These are phyloP conservation scores for Knoxdaviesia capensis DNA, from an alignment of 2,329 filamentous ascomycete genomes.

Conservation along the genomic window DNA sequence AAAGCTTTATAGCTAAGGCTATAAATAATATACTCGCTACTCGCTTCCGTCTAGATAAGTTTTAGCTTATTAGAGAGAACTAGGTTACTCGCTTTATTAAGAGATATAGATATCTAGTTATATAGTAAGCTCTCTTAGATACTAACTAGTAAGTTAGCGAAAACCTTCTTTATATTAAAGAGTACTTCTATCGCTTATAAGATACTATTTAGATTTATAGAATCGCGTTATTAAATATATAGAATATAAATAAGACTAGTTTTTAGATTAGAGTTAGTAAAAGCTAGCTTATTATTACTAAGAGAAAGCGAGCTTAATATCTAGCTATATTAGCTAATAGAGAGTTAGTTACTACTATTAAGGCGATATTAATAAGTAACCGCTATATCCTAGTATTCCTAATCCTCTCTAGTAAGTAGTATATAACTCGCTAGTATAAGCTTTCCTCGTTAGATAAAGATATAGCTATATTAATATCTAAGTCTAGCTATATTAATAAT, in stretches of 20 bases:
- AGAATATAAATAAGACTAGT: slow-evolving; percentile 2
- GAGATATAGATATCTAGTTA: background rate
- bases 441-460: background rate
- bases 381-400: background rate
- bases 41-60: background rate
- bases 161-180: background rate
- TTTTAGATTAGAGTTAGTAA: background rate
- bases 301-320: background rate
- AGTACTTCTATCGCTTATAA: background rate
- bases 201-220: background rate
- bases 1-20: background rate
- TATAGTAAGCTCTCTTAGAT: background rate
- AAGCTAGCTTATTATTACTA: background rate
- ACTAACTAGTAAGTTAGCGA: background rate
- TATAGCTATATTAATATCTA: background rate
- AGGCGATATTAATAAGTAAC: background rate
- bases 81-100: background rate
- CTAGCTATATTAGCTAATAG: background rate
- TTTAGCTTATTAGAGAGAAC: background rate
- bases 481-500: slow-evolving; percentile 1
- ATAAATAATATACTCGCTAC: background rate
- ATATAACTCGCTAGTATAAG: background rate
- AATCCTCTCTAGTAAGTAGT: background rate
- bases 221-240: slow-evolving; percentile 1
- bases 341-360: background rate